phyloP scores from a whole-genome alignment of 78 protist genomes.

The Pigoraptor vietnamica region DNA sequence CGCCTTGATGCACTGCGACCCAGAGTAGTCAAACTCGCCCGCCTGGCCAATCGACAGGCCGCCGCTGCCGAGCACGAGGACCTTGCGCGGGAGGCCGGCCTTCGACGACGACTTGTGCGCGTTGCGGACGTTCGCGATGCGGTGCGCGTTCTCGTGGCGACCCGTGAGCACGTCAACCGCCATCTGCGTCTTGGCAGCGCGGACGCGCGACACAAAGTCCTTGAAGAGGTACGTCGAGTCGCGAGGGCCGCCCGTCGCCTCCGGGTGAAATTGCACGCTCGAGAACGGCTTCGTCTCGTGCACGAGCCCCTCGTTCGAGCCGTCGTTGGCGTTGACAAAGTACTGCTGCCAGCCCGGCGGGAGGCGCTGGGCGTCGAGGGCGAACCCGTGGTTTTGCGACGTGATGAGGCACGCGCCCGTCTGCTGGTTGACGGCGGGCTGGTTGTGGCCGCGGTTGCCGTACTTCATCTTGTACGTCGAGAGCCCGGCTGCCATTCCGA shows the following conservation, averaged over 20 bases:
- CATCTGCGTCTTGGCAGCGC: background rate
- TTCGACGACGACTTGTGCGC: no score
- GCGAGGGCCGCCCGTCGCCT: conserved; percentile 88
- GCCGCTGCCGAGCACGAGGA: conserved; percentile 89
- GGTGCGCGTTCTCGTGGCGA: no score
- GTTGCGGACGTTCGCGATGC: no score
- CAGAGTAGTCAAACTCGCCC: conserved; percentile 98
- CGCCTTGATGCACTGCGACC: conserved; percentile 80
- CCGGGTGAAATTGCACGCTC: conserved; percentile 97
- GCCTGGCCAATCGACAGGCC: conserved; percentile 98
- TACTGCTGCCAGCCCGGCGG: conserved; percentile 80
- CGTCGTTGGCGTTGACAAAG: conserved; percentile 93
- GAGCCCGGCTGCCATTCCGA: conserved; percentile 88
- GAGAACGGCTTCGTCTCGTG: conserved; percentile 80
- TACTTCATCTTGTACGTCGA: conserved; percentile 81
- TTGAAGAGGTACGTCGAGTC: conserved; percentile 93
- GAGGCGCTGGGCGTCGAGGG: conserved; percentile 74
- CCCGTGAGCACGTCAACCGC: background rate
- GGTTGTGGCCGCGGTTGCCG: conserved; percentile 96
- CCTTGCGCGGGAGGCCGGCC: conserved; percentile 31
- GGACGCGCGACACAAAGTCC: conserved; percentile 45
- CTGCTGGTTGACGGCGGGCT: conserved; percentile 78
- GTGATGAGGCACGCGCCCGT: conserved; percentile 78
- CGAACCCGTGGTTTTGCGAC: conserved; percentile 78
- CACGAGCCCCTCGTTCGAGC: conserved; percentile 90